These are phyloP conservation scores for Calcarisporium arbuscula DNA, from an alignment of 2,329 filamentous ascomycete species.

Conservation along the genomic window DNA sequence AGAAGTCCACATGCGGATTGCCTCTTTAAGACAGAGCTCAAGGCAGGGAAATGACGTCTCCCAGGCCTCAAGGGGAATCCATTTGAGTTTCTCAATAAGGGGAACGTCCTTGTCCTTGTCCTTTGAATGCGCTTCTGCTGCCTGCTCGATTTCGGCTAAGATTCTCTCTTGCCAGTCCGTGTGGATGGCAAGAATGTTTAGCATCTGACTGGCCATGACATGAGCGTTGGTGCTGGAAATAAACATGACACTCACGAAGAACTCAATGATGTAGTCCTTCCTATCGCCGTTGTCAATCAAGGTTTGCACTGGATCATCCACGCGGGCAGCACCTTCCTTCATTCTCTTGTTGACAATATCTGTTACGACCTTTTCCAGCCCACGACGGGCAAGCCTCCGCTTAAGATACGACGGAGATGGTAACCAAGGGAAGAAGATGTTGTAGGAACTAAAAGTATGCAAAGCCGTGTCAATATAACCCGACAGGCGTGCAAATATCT, in stretches of 20 bases:
- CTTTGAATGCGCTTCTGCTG: neutral
- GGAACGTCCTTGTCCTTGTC: slow-evolving; percentile 1
- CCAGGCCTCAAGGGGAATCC: slow-evolving; percentile 10
- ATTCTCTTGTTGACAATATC: neutral
- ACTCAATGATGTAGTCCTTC: neutral
- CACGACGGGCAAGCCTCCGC: neutral
- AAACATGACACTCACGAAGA: neutral
- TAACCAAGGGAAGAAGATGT: neutral
- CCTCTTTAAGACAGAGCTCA: slow-evolving; percentile 11
- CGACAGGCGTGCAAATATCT: neutral
- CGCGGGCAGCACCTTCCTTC: neutral
- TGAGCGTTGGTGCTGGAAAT: slow-evolving; percentile 1
- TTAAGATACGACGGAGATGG: neutral
- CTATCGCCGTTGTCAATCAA: slow-evolving; percentile 1
- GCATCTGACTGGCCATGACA: neutral
- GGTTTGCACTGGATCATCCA: neutral
- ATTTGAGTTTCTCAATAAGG: slow-evolving; percentile 9
- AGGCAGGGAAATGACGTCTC: slow-evolving; percentile 10
- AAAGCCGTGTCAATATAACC: neutral
- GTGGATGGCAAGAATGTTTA: neutral
- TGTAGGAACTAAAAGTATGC: neutral
- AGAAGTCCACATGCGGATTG: slow-evolving; percentile 11
- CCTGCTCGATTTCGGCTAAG: slow-evolving; percentile 1
- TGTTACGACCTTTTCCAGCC: neutral
- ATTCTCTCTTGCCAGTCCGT: slow-evolving; percentile 3